Evolutionary conservation across 2,329 filamentous ascomycete genomes (phyloP).

Genomic region (Septoria petroselini): DNA sequence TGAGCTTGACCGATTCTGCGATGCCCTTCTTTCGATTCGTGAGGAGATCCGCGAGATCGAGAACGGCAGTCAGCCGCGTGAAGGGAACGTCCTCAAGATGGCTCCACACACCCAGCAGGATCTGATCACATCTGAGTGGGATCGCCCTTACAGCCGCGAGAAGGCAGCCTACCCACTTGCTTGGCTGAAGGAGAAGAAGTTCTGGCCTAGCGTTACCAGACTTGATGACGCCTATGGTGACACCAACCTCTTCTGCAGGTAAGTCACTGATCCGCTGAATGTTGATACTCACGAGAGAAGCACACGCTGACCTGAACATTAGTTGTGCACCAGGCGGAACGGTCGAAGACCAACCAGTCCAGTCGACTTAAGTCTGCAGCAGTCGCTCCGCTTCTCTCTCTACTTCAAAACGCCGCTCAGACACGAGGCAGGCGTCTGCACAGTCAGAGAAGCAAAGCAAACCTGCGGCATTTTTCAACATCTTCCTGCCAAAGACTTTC

Average conservation of each 20-base stretch:
- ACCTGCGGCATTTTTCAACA: conserved; percentile 21
- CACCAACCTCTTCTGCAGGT: conserved; percentile 87
- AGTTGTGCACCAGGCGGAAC: conserved; percentile 74
- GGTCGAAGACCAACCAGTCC: conserved; percentile 36
- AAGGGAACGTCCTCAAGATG: conserved; percentile 84
- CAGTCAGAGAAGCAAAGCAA: background rate
- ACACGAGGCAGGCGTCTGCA: background rate
- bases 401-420: background rate
- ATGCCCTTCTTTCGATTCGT: conserved; percentile 83
- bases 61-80: conserved; percentile 68
- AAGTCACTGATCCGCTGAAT: conserved; percentile 15
- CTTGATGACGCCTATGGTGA: conserved; percentile 90
- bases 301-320: background rate
- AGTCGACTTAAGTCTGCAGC: conserved; percentile 4
- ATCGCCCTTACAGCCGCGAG: conserved; percentile 75
- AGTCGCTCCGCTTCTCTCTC: conserved; percentile 1
- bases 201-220: conserved; percentile 86
- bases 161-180: conserved; percentile 81
- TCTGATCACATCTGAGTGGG: conserved; percentile 72
- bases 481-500: conserved; percentile 9
- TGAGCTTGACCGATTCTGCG: conserved; percentile 89
- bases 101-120: conserved; percentile 82
- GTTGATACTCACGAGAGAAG: background rate
- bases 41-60: conserved; percentile 81
- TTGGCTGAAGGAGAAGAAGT: conserved; percentile 90